Evolutionary conservation across 345 rosid genomes (phyloP).

Genomic region (Geranium brycei): DNA sequence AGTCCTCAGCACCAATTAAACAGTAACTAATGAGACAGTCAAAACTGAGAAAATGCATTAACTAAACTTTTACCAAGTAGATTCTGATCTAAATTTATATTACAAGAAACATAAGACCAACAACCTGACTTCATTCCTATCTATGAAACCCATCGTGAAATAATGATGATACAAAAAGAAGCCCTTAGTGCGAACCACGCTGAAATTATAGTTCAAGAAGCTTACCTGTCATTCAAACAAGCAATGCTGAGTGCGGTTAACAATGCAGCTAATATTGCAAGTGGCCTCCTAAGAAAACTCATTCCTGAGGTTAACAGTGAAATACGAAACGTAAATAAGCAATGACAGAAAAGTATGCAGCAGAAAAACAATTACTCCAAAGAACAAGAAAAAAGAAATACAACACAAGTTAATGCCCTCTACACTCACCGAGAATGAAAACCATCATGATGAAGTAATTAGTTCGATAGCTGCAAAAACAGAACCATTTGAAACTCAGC

Average conservation of each 20-base stretch:
- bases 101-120: background rate
- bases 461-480: constrained; percentile 73
- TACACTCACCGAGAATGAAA: constrained; percentile 58
- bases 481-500: constrained; percentile 1
- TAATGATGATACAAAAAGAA: background rate
- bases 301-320: constrained; percentile 30
- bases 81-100: background rate
- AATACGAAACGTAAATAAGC: background rate
- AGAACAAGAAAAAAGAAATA: constrained; percentile 2
- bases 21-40: constrained; percentile 1
- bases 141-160: background rate
- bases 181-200: background rate
- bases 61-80: background rate
- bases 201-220: background rate
- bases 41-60: background rate
- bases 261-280: constrained; percentile 63
- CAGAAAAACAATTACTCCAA: background rate
- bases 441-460: constrained; percentile 86
- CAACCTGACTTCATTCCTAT: no score
- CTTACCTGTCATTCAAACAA: constrained; percentile 79
- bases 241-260: constrained; percentile 62
- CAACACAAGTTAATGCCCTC: background rate
- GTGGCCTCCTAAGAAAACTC: constrained; percentile 81
- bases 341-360: background rate
- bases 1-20: constrained; percentile 10